Evolutionary conservation across 495 filamentous ascomycete species (phyloP), one percentile per base, ranked within the genome.

Genomic region (Aspergillus saccharolyticus): DNA sequence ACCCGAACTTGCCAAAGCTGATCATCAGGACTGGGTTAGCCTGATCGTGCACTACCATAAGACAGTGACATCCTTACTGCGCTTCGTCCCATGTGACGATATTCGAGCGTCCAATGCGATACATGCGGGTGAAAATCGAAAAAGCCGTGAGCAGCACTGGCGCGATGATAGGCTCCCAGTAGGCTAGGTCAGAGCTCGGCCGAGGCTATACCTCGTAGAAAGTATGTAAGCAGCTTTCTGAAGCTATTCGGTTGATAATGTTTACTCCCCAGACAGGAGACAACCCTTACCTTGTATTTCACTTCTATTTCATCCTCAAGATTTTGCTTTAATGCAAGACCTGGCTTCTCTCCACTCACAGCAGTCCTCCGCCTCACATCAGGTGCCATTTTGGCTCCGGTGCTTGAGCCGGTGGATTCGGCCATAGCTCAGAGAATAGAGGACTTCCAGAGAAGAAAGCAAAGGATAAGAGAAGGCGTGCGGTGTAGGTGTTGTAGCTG

Each of bases 21-120:
- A 58, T 63, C 49, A 60, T 45, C 50, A 57, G 72, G 62, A 44
- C n/a, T 21, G 49, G 24, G 19, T 33, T 56, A 43, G 44, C 30
- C 44, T 25, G 42, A 42, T 33, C 43, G 24, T 45, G 43, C 20
- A 47, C 18, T 56, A 42, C 19, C 55, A 56, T 44, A 18, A 52
- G 17, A n/a, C 53, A 76, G 47, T 55, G 18, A 25, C 50, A 20
- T 28, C 58, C 87, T 77, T 85, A 96, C 90, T 96, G 91, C 55
- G 91, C 91, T 82, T 96, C 91, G 74, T 98, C 94, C 94, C 94
- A 98, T 33, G 94, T 98, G 33, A 98, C 94, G 66, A 98, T 96
- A 58, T 88, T 83, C 52, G 94, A 97, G 56, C 92, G 80, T 52
- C 94, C 94, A 71, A 98, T 97, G 74, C 89, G 95, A 73, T 89